Percentiles rank a stretch among this genome's conserved stretches.
Conservation (phyloP, 768 basidiomycete species). For the Psilocybe subaeruginosa region DNA sequence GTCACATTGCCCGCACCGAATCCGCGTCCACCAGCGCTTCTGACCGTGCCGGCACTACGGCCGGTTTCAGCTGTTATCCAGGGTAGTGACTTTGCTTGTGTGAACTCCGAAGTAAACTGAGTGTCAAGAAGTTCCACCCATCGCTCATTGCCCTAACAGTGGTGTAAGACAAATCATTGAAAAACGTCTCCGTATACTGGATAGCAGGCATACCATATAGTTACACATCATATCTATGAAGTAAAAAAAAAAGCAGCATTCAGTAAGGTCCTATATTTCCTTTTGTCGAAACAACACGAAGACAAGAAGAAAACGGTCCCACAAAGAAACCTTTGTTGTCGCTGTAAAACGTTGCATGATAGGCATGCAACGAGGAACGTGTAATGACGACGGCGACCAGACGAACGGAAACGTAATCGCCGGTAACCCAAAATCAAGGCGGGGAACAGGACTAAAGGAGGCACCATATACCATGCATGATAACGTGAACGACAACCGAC, state of each 20-base stretch:
- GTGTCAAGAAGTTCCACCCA: constrained; percentile 73
- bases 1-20: constrained; percentile 82
- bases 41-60: constrained; percentile 66
- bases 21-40: constrained; percentile 66
- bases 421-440: not conserved
- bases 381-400: constrained; percentile 6
- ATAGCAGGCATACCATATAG: constrained; percentile 53
- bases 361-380: constrained; percentile 19
- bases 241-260: constrained; percentile 7
- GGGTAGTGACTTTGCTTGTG: constrained; percentile 45
- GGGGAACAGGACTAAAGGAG: constrained; percentile 6
- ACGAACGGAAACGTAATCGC: not conserved
- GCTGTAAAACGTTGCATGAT: constrained; percentile 13
- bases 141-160: constrained; percentile 69
- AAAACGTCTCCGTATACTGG: not conserved
- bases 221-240: constrained; percentile 86
- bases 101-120: constrained; percentile 65
- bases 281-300: constrained; percentile 2
- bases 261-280: constrained; percentile 16
- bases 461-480: constrained; percentile 12
- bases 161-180: not conserved
- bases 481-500: not conserved
- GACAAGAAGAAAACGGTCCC: constrained; percentile 3
- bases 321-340: constrained; percentile 8
- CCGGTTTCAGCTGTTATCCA: constrained; percentile 61